Evolutionary conservation across 2,329 filamentous ascomycete species (phyloP).

Genomic region (Pyrenochaeta sp.): DNA sequence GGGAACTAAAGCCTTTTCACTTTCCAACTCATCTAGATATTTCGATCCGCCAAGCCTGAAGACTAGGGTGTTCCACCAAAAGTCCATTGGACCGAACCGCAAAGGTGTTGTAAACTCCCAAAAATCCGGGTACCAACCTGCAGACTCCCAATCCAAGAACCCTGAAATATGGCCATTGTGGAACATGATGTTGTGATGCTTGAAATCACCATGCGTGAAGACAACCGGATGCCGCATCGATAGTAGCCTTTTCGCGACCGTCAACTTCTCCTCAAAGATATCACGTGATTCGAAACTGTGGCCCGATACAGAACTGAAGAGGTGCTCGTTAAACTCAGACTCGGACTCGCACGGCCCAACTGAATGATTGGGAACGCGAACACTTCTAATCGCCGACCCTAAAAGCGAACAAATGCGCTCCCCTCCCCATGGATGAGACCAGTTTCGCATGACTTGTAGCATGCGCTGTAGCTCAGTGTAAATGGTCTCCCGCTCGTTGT

Average conservation of each 20-base stretch:
- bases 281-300: constrained; percentile 37
- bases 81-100: constrained; percentile 17
- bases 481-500: constrained; percentile 42
- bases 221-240: constrained; percentile 33
- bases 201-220: constrained; percentile 36
- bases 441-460: constrained; percentile 47
- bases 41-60: constrained; percentile 18
- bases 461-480: constrained; percentile 47
- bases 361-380: constrained; percentile 44
- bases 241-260: constrained; percentile 27
- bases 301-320: constrained; percentile 35
- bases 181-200: constrained; percentile 32
- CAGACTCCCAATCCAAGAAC: constrained; percentile 32
- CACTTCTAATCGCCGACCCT: constrained; percentile 40
- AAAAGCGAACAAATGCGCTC: constrained; percentile 43
- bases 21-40: constrained; percentile 19
- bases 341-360: constrained; percentile 41
- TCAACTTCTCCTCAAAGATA: constrained; percentile 36
- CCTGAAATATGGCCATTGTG: constrained; percentile 23
- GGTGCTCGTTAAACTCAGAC: constrained; percentile 39
- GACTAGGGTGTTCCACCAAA: constrained; percentile 23
- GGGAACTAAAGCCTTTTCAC: constrained; percentile 22
- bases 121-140: constrained; percentile 35
- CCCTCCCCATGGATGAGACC: constrained; percentile 33
- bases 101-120: constrained; percentile 31